A percentile compares a stretch with the other conserved stretches of the same genome.
Conservation (phyloP, 352 stramenopile genomes). For the Thraustotheca clavata region DNA sequence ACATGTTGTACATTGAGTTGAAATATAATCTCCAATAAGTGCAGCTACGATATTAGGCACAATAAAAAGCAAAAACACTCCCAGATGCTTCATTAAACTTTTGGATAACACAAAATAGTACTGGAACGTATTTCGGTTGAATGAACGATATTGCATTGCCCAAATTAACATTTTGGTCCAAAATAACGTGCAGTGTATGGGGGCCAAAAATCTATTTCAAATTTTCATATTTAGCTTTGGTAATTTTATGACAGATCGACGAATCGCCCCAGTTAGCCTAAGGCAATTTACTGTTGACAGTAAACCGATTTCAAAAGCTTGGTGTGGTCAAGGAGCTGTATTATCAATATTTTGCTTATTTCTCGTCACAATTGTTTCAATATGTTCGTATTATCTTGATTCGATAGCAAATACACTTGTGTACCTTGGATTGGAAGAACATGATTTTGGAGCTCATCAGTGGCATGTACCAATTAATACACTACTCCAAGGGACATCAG, state of each 20-base stretch:
- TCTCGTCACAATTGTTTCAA: slow-evolving; percentile 17
- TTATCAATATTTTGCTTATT: slow-evolving; percentile 16
- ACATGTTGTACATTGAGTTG: slow-evolving; percentile 39
- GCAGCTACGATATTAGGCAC: neutral
- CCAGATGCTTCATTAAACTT: neutral
- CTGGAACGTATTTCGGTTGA: neutral
- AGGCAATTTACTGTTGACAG: neutral
- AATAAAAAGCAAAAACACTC: too few species aligned
- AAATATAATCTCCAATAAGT: slow-evolving; percentile 30
- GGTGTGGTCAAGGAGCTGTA: slow-evolving; percentile 9
- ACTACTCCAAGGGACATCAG: slow-evolving; percentile 19
- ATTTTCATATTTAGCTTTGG: neutral
- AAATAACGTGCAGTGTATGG: neutral
- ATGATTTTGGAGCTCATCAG: slow-evolving; percentile 15
- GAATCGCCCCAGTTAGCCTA: neutral
- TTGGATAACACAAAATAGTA: neutral
- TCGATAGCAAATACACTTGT: slow-evolving; percentile 18
- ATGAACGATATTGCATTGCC: neutral
- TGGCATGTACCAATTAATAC: slow-evolving; percentile 21
- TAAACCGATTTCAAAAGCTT: neutral
- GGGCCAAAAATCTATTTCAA: neutral
- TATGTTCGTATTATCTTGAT: slow-evolving; percentile 20
- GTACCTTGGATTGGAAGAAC: slow-evolving; percentile 20
- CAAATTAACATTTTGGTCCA: neutral
- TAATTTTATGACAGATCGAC: neutral